Evolutionary conservation across 495 filamentous ascomycete species (phyloP).

Genomic region (Penicillium pancosmium): DNA sequence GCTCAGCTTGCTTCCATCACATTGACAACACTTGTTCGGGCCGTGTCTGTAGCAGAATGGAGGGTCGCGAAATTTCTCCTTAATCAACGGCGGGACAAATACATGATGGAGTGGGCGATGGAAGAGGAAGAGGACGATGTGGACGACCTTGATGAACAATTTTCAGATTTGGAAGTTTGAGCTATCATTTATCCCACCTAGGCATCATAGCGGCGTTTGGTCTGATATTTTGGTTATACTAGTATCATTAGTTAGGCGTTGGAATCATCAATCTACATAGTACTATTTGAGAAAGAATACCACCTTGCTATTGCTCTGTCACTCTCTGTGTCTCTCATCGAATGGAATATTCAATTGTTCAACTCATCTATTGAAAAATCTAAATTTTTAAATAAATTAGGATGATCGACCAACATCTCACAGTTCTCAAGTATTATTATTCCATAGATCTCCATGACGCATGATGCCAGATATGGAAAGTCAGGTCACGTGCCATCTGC

Average conservation of each 20-base stretch:
- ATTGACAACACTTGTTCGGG: constrained; percentile 48
- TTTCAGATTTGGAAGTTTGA: constrained; percentile 29
- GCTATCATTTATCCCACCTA: neutral
- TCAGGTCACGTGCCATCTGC: constrained; percentile 14
- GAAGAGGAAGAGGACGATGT: constrained; percentile 27
- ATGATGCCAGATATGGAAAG: constrained; percentile 5
- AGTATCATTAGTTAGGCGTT: neutral
- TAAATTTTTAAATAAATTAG: too few relatives aligned
- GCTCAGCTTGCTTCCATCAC: constrained; percentile 53
- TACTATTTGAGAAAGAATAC: neutral
- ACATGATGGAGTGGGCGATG: constrained; percentile 20
- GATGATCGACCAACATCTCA: too few relatives aligned
- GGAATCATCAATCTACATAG: neutral
- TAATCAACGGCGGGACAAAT: constrained; percentile 34
- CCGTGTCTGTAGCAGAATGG: constrained; percentile 51
- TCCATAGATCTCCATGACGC: constrained; percentile 8
- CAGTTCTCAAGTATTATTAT: too few relatives aligned
- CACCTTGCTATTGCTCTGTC: too few relatives aligned
- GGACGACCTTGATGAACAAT: constrained; percentile 34
- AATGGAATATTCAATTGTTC: too few relatives aligned
- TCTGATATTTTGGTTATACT: neutral
- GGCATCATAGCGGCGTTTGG: neutral
- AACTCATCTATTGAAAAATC: too few relatives aligned
- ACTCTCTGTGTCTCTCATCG: too few relatives aligned
- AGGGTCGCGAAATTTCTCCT: constrained; percentile 47